Evolutionary conservation across 2,329 filamentous ascomycete genomes (phyloP), one percentile per base, ranked within the genome.

Genomic region (Metarhizium guizhouense): DNA sequence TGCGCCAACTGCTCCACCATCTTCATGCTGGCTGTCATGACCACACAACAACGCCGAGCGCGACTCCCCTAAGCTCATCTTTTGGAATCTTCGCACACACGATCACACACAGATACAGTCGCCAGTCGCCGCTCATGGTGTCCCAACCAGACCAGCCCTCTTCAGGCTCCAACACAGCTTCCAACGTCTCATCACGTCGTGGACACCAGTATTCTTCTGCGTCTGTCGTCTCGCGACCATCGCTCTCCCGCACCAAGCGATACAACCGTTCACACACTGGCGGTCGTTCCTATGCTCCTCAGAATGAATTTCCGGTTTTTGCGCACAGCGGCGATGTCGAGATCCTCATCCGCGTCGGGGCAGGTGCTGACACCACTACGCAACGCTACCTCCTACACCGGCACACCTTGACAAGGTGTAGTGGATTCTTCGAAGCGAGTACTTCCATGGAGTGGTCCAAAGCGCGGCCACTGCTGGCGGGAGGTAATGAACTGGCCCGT

Each of bases 301-400:
- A 88, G 67, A 96, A 96, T 68, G 92, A 96, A 69, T 97, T 96
- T 64, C 93, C 93, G 25, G 76, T 95, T 67, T 97, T 96, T 72
- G 85, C 85, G 52, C 86, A 92, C 64, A 93, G 88, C 42, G 93
- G 93, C 66, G 92, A 97, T 71, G 90, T 96, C 65, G 93, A 97
- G 72, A 91, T 97, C 59, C 67, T 93, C 55, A 82, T 96, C 64
- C 81, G 79, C 66, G 80, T 83, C 14, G 76, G 87, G 54, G 57
- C 64, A 45, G 63, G 79, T 66, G 79, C 83, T 14, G 76, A 86
- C 54, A 58, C 63, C 40, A 63, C 61, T 51, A 87, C 94, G 71
- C 88, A 90, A 67, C 81, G 88, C 58, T 97, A 96, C 68, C 78
- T 96, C 50, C 79, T 97, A 56, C 93, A 97, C 73, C 81, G 86